These are phyloP conservation scores for Exophiala bonariae DNA, from an alignment of 2,329 filamentous ascomycete species.

Conservation along the genomic window DNA sequence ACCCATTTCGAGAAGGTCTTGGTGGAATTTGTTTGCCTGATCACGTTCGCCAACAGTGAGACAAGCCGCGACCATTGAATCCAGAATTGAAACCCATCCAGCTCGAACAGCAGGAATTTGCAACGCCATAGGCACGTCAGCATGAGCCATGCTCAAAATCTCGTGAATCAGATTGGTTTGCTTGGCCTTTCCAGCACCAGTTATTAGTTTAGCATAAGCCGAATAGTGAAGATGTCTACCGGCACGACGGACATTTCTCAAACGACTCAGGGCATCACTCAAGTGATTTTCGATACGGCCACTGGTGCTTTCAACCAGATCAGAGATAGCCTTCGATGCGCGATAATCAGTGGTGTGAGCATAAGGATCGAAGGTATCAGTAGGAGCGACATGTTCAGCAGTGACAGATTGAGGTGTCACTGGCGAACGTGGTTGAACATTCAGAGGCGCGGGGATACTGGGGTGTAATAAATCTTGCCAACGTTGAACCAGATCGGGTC, in stretches of 20 bases:
- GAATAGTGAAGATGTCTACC: constrained; percentile 93
- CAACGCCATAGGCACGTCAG: constrained; percentile 79
- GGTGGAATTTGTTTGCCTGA: constrained; percentile 82
- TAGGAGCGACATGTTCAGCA: constrained; percentile 61
- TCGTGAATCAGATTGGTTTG: constrained; percentile 82
- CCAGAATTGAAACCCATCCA: constrained; percentile 93
- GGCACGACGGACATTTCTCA: constrained; percentile 89
- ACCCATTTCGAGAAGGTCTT: constrained; percentile 87
- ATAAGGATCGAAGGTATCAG: constrained; percentile 89
- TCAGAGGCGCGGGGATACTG: constrained; percentile 37
- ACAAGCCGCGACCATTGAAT: constrained; percentile 93
- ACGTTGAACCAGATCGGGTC: constrained; percentile 49
- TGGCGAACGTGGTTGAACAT: constrained; percentile 37
- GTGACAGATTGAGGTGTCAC: constrained; percentile 50
- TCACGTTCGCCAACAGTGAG: constrained; percentile 78
- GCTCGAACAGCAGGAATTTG: constrained; percentile 88
- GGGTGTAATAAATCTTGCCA: constrained; percentile 57
- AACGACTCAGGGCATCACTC: constrained; percentile 76
- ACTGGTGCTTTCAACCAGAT: constrained; percentile 79
- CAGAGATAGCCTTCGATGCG: constrained; percentile 85
- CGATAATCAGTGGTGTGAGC: constrained; percentile 89
- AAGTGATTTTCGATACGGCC: constrained; percentile 72
- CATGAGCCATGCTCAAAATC: constrained; percentile 82
- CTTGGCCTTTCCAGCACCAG: constrained; percentile 80
- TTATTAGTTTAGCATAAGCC: constrained; percentile 93